These are phyloP conservation scores for Tripterygium wilfordii DNA, from an alignment of 177 flowering plant species.

Conservation along the genomic window DNA sequence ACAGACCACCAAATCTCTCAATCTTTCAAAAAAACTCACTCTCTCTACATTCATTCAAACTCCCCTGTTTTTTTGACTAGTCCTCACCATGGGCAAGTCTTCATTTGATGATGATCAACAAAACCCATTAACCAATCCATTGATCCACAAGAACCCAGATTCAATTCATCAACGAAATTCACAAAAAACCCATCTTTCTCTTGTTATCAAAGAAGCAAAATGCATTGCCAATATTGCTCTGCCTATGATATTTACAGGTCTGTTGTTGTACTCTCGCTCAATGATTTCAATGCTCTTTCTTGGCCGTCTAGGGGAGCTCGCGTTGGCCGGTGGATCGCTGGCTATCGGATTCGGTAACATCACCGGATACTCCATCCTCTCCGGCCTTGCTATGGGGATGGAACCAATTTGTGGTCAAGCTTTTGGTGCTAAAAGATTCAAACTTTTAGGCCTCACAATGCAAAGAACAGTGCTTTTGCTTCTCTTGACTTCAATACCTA, in stretches of 20 bases:
- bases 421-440: conserved; percentile 49
- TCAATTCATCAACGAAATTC: conserved; percentile 3
- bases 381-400: conserved; percentile 83
- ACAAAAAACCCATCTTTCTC: conserved; percentile 9
- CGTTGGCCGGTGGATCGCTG: conserved; percentile 71
- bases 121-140: conserved; percentile 16
- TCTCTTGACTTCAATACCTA: conserved; percentile 37
- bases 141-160: neutral
- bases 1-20: too few species aligned
- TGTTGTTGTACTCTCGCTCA: conserved; percentile 60
- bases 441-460: conserved; percentile 44
- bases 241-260: conserved; percentile 66
- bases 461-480: conserved; percentile 56
- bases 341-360: conserved; percentile 74
- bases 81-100: too few species aligned
- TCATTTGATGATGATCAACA: too few species aligned
- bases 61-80: too few species aligned
- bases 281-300: conserved; percentile 76
- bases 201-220: conserved; percentile 26
- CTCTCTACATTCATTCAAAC: neutral
- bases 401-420: conserved; percentile 87
- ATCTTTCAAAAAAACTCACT: too few species aligned
- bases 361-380: conserved; percentile 69
- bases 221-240: conserved; percentile 37
- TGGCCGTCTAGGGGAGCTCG: conserved; percentile 60